Conservation (phyloP, 2,329 filamentous ascomycete species). For the Cordyceps javanica region DNA sequence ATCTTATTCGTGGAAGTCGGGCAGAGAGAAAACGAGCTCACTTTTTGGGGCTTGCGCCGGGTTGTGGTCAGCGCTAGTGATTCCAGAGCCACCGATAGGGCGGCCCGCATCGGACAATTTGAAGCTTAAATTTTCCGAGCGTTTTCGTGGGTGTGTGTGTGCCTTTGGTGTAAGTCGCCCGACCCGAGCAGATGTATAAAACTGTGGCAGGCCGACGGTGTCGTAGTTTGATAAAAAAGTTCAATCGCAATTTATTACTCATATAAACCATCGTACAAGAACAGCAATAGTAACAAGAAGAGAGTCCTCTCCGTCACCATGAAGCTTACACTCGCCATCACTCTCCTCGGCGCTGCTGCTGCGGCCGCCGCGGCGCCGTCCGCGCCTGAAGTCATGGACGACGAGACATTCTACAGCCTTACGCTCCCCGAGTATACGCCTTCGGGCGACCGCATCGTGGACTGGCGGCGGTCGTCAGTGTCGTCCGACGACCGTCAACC, state of each 20-base stretch:
- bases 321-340: not conserved
- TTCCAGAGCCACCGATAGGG: not conserved
- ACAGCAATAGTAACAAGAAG: too few relatives aligned
- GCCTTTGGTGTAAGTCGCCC: not conserved
- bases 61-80: not conserved
- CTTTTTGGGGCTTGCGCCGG: not conserved
- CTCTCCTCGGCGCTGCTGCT: not conserved
- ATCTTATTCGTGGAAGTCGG: not conserved
- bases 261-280: not conserved
- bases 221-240: too few relatives aligned
- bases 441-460: slow-evolving; percentile 9
- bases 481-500: not conserved
- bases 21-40: not conserved
- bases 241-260: too few relatives aligned
- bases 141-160: too few relatives aligned
- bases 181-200: too few relatives aligned
- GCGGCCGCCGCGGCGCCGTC: not conserved
- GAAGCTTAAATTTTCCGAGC: not conserved
- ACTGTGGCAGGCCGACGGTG: too few relatives aligned
- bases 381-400: not conserved
- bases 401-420: slow-evolving; percentile 12
- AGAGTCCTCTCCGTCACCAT: not conserved
- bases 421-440: slow-evolving; percentile 9
- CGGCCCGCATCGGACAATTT: not conserved
- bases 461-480: slow-evolving; percentile 5